phyloP scores from a whole-genome alignment of 257 asterid genomes.

The Galeopsis tetrahit region DNA sequence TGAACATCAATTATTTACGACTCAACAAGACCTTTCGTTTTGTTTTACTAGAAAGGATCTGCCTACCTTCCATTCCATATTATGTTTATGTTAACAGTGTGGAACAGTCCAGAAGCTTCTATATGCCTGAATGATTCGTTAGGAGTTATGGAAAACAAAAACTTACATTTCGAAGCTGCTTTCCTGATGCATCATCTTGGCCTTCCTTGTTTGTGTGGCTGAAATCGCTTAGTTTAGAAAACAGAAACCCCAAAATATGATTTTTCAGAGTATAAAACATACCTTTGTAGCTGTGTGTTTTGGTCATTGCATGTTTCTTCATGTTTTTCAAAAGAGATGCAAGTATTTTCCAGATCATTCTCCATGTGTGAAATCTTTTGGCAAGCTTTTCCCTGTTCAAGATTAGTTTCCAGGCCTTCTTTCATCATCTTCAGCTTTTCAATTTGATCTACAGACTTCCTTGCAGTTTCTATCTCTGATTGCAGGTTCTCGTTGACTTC shows the following conservation, averaged over 20 bases:
- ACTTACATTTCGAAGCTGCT: slow-evolving; percentile 67
- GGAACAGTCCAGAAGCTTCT: not conserved
- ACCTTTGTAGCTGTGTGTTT: slow-evolving; percentile 57
- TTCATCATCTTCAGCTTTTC: slow-evolving; percentile 41
- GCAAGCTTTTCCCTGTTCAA: slow-evolving; percentile 42
- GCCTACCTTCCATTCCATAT: not conserved
- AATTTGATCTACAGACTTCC: slow-evolving; percentile 44
- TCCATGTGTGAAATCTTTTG: slow-evolving; percentile 34
- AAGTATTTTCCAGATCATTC: slow-evolving; percentile 43
- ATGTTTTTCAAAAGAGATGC: slow-evolving; percentile 30
- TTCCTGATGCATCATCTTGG: slow-evolving; percentile 42
- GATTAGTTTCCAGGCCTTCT: slow-evolving; percentile 51
- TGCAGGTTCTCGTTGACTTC: slow-evolving; percentile 40
- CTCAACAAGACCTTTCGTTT: not conserved
- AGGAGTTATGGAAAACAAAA: not conserved
- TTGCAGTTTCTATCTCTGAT: slow-evolving; percentile 40
- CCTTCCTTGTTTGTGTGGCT: slow-evolving; percentile 45
- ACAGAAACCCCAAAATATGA: slow-evolving; percentile 12
- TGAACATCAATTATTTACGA: not conserved
- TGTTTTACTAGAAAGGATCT: not conserved
- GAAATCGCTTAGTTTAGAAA: slow-evolving; percentile 44
- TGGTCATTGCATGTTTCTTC: slow-evolving; percentile 42
- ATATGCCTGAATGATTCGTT: not conserved
- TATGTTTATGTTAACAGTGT: not conserved
- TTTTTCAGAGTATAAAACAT: slow-evolving; percentile 8